Conservation (phyloP, 768 basidiomycete species). For the Lepiota brunneoincarnata region DNA sequence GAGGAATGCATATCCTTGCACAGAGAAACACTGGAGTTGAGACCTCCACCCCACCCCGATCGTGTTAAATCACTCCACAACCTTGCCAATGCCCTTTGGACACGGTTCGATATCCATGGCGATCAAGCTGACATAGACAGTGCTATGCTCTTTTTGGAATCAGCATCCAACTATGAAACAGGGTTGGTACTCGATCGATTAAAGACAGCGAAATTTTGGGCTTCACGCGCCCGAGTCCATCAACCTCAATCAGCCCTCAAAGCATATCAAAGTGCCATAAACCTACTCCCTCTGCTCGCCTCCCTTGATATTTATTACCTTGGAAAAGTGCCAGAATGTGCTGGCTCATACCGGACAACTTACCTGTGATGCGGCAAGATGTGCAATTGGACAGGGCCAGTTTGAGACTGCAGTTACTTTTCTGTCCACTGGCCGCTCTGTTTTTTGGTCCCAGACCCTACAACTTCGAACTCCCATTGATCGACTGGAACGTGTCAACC, state of each 20-base stretch:
- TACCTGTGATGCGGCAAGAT: background rate
- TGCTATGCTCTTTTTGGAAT: background rate
- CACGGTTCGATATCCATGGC: background rate
- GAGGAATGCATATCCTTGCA: background rate
- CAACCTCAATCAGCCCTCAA: background rate
- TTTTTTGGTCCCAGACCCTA: slow-evolving; percentile 4
- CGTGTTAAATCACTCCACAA: too few relatives aligned
- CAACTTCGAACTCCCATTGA: background rate
- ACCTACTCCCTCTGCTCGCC: background rate
- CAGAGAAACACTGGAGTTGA: background rate
- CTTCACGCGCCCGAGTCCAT: background rate
- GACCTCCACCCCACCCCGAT: background rate
- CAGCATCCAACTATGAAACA: background rate
- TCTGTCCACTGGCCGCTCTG: background rate
- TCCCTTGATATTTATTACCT: background rate
- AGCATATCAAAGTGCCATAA: background rate
- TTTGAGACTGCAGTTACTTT: background rate
- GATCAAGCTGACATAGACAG: background rate
- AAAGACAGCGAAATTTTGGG: background rate
- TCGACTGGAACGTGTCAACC: background rate
- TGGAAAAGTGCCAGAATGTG: background rate
- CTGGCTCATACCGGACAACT: background rate
- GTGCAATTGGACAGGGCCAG: background rate
- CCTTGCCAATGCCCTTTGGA: background rate
- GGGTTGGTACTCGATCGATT: background rate